Base-by-base conservation (phyloP, 2,329 filamentous ascomycete genomes). In the Magnaporthiopsis poae region DNA sequence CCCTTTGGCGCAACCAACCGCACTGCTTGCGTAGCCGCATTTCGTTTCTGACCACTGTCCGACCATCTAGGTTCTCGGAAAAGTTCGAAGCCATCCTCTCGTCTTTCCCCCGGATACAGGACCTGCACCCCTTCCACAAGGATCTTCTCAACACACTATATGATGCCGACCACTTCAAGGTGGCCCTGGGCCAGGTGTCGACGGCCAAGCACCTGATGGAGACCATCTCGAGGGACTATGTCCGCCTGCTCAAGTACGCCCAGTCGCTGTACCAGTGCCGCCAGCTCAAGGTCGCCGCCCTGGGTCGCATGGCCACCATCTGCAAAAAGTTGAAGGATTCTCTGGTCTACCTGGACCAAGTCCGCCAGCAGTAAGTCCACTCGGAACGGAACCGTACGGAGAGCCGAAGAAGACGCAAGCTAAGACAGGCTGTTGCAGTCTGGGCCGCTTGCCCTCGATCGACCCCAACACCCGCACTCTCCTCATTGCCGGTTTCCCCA, bases 251-350 rank as follows among this genome's bases (percentile, higher is more conserved):
- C 77, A 79, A 79, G 84, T 98, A 99, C 81, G 93, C 92, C 66
- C 93, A 96, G 82, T 96, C 89, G 74, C 85, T 99, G 70, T 99
- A 94, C 83, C 95, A 99, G 82, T 98, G 94, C 86, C 99, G 99
- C 82, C 93, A 98, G 82, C 87, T 99, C 74, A 99, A 99, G 87
- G 86, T 91, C 70, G 95, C 96, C 65, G 96, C 90, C 11, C 86
- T 99, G 65, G 95, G 95, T 83, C 92, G 95, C 76, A 98, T 99
- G 95, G 95, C 94, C 70, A 99, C 95, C 25, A 92, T 99, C 73
- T 92, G 92, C 81, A 95, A 92, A 82, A 88, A 93, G 70, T 82
- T 99, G 69, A 97, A 96, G 80, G 95, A 99, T 73, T 92, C 95
- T 66, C 86, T 99, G 64, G 84, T 96, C 70, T 99, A 98, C 78